Base-by-base conservation (phyloP, 73 alveolate genomes). In the Blepharisma stoltei region DNA sequence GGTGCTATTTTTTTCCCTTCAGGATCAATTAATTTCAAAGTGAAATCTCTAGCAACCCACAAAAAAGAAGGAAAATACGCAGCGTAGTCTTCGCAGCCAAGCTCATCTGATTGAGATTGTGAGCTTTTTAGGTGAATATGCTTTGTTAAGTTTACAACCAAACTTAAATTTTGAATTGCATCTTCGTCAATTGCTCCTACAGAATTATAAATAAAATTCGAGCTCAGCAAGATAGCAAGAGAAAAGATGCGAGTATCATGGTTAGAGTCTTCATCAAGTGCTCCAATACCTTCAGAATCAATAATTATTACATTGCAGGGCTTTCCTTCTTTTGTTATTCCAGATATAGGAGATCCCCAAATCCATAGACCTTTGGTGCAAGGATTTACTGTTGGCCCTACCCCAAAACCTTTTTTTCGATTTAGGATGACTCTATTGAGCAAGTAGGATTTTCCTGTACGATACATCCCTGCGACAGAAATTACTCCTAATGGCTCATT, bases 351-450 rank as follows among this genome's bases (percentile, higher is more conserved):
- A 23, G 85, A 91, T 21, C 98, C 98, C 99, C 99, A 97, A 14
- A 97, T 96, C 99, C 99, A 97, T 3, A 97, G 80, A 3, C 99
- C 99, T 83, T 94, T 94, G 18, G 99, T 97, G 76, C 99, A 95
- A 20, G 98, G 91, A 80, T 84, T 84, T 21, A 84, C 88, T 21
- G 87, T 82, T 48, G 85, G 96, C 70, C 87, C 92, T 8, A 69
- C 96, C 54, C 95, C 95, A 82, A 83, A 94, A 23, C 97, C 98
- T 68, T 81, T 77, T 82, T 81, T 88, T 49, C 82, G 84, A 78
- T 93, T 85, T 77, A 93, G 80, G 41, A 93, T 85, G 46, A 93
- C 94, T 77, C 97, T 49, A 79, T 93, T 93, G 70, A 93, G 87
- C 67, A 93, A 86, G 76, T 89, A 93, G 23, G 96, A 87, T 71